Percentiles rank a stretch among this genome's conserved stretches.
These are phyloP conservation scores for Amphichorda felina DNA, from an alignment of 2,329 filamentous ascomycete species.

Conservation along the genomic window DNA sequence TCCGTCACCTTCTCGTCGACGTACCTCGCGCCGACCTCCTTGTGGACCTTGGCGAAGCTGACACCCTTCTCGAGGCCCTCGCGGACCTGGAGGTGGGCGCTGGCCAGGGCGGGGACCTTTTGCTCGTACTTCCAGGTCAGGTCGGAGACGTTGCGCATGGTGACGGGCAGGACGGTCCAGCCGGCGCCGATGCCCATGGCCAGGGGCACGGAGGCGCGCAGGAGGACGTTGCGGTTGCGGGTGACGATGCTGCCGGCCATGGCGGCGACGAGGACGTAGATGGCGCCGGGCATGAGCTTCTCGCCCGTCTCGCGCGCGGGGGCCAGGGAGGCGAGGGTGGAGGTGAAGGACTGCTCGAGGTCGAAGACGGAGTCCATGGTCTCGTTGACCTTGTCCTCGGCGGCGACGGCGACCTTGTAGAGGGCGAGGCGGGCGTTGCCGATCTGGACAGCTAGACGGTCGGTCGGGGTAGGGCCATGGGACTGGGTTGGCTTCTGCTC, in stretches of 20 bases:
- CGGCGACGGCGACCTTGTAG: constrained; percentile 59
- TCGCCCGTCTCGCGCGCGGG: constrained; percentile 79
- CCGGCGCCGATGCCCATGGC: constrained; percentile 73
- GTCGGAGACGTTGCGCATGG: constrained; percentile 78
- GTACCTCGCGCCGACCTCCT: constrained; percentile 55
- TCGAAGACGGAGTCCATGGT: constrained; percentile 70
- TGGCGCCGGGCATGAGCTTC: constrained; percentile 73
- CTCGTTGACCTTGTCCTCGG: constrained; percentile 75
- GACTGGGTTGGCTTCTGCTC: constrained; percentile 23
- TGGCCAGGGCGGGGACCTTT: constrained; percentile 69
- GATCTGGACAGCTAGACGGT: constrained; percentile 76
- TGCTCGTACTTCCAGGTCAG: constrained; percentile 90
- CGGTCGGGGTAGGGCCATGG: constrained; percentile 65
- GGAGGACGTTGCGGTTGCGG: constrained; percentile 73
- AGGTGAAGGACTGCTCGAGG: constrained; percentile 82
- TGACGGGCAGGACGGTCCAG: constrained; percentile 77
- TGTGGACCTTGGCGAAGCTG: constrained; percentile 64
- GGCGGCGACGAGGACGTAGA: constrained; percentile 87
- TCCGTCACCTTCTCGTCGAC: constrained; percentile 72
- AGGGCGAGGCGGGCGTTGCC: constrained; percentile 69
- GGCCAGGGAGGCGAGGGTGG: constrained; percentile 78
- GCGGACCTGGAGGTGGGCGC: constrained; percentile 64
- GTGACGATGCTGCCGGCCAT: constrained; percentile 92
- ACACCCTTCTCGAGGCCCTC: constrained; percentile 58
- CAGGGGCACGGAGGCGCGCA: constrained; percentile 66